Evolutionary conservation across 1,284 basidiomycete genomes (phyloP).

Genomic region (Vanrija humicola): DNA sequence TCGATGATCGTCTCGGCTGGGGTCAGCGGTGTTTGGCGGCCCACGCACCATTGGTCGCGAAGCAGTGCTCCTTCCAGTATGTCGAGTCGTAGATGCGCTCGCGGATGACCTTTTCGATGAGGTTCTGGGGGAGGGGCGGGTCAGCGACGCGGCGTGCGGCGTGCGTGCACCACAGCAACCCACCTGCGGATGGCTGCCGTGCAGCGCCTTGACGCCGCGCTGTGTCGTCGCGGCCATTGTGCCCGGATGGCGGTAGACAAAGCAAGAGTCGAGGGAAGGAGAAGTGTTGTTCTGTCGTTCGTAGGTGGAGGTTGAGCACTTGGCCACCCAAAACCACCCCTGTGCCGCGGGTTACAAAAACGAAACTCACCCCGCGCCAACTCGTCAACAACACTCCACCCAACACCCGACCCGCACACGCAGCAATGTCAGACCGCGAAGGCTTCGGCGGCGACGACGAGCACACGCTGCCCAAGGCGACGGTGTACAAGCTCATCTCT

Average conservation of each 20-base stretch:
- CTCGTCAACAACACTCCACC: neutral
- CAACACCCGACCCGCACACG: neutral
- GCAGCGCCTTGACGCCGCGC: slow-evolving; percentile 56
- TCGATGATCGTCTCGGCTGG: slow-evolving; percentile 88
- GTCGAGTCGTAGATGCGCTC: slow-evolving; percentile 91
- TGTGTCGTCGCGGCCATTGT: slow-evolving; percentile 7
- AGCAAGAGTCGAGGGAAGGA: neutral
- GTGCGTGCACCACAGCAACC: slow-evolving; percentile 1
- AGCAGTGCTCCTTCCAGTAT: slow-evolving; percentile 97
- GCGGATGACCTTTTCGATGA: slow-evolving; percentile 95
- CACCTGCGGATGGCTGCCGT: slow-evolving; percentile 91
- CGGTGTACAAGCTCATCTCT: slow-evolving; percentile 92
- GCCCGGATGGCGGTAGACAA: neutral
- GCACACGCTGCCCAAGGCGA: slow-evolving; percentile 91
- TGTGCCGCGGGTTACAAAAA: neutral
- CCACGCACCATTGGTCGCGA: slow-evolving; percentile 74
- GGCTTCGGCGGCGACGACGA: slow-evolving; percentile 68
- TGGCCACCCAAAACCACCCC: neutral
- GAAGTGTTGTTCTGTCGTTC: too few relatives aligned
- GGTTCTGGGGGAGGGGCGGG: slow-evolving; percentile 58
- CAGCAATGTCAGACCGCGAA: slow-evolving; percentile 43
- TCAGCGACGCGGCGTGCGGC: neutral
- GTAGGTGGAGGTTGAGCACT: neutral
- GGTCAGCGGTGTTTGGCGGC: neutral
- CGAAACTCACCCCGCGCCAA: neutral